Evolutionary conservation across 2,329 filamentous ascomycete species (phyloP), one percentile per base, ranked within the genome.

Genomic region (Pleurostoma richardsiae): DNA sequence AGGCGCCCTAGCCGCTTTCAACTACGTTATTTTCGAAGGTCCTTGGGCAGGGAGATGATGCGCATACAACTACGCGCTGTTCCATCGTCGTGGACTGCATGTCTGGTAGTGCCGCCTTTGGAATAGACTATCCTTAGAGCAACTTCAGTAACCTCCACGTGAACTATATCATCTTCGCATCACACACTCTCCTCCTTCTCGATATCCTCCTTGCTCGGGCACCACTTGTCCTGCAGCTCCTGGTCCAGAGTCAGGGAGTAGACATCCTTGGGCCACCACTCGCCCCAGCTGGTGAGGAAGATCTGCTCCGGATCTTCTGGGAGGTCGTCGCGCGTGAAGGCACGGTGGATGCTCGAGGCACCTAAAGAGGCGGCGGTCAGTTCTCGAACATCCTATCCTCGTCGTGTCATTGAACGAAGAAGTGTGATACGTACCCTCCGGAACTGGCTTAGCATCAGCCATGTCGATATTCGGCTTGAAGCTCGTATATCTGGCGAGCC

Each of bases 271-370:
- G 63, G 55, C 74, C 75, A 79, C 74, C 74, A 80, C 61, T 79
- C 74, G 2, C 76, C 76, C 75, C 74, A 78, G 53, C 74, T 77
- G 0, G 74, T 78, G 41, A 80, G 53, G 57, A 79, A 79, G 46
- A 79, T 74, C 43, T 69, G 68, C 19, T 79, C 71, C 0, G 68
- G 70, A 33, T 80, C 74, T 29, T 71, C 65, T 2, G 76, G 76
- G 39, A 79, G 62, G 51, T 78, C 73, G 19, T 65, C 62, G 3
- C 66, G 56, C 0, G 63, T 67, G 29, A 78, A 65, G 1, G 74
- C 75, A 1, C 59, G 57, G 11, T 74, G 59, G 2, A 79, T 63
- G 47, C 63, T 78, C 19, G 59, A 53, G 1, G 71, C 75, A 8
- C 74, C 74, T 76, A 30, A 19, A 19, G 19, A 19, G 19, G 19